Conservation (phyloP, 2,329 filamentous ascomycete species). For the Claviceps sp. region DNA sequence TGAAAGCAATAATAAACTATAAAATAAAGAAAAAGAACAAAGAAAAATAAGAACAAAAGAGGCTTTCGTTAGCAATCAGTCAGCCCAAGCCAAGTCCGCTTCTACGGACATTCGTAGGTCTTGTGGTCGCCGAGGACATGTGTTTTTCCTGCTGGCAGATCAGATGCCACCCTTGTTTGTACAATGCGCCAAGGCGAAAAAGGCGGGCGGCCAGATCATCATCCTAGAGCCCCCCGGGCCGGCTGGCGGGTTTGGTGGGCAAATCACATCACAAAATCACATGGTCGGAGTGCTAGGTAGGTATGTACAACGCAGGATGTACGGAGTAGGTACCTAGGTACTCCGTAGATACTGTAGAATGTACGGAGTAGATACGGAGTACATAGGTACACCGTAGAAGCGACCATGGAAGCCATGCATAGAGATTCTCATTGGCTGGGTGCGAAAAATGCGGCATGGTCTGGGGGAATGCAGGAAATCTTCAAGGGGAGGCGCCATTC, state of each 20-base stretch:
- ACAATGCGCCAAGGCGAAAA: not conserved
- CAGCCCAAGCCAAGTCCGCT: no score
- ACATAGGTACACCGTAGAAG: not conserved
- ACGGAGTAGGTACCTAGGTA: no score
- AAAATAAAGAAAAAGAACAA: conserved; percentile 1
- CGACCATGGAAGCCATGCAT: not conserved
- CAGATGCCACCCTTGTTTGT: not conserved
- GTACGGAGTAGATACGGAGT: no score
- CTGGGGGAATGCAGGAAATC: conserved; percentile 1
- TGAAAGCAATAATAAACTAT: not conserved
- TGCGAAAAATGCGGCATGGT: not conserved
- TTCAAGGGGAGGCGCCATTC: not conserved
- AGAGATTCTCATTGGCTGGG: conserved; percentile 1
- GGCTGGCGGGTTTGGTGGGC: no score
- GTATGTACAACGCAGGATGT: no score
- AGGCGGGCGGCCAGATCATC: not conserved
- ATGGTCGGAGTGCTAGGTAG: no score
- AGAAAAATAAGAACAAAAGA: no score
- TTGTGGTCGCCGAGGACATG: not conserved
- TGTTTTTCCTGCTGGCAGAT: not conserved
- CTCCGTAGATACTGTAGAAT: no score
- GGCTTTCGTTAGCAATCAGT: no score
- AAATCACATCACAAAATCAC: no score
- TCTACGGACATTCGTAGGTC: no score
- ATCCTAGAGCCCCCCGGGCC: no score